Percentiles rank a stretch among this genome's conserved stretches.
phyloP scores from a whole-genome alignment of 106 monocot genomes.

The Gastrodia elata region DNA sequence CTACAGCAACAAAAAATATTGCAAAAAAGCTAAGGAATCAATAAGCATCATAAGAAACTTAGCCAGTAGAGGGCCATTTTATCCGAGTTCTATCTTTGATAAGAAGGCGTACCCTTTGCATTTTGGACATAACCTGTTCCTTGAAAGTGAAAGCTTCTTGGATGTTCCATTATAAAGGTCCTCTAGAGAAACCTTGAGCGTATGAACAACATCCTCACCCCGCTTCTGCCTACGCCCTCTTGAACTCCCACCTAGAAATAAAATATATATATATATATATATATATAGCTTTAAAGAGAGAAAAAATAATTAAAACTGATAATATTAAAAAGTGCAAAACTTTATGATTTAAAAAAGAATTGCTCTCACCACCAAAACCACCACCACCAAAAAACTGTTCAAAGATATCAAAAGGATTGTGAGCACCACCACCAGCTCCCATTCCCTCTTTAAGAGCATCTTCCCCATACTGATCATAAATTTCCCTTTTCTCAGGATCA shows the following conservation, averaged over 20 bases:
- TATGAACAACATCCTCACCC: conserved; percentile 44
- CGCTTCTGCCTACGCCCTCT: conserved; percentile 38
- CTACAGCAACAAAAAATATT: too few species aligned
- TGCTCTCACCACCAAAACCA: conserved; percentile 25
- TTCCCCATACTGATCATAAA: conserved; percentile 46
- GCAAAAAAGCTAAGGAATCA: background rate
- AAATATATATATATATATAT: too few species aligned
- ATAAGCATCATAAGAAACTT: background rate
- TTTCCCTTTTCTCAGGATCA: conserved; percentile 34
- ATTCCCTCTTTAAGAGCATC: conserved; percentile 37
- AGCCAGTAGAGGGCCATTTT: background rate
- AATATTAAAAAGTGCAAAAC: background rate
- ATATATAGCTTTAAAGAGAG: background rate
- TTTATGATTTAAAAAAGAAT: background rate
- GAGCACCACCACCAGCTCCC: conserved; percentile 24
- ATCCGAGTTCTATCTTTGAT: background rate
- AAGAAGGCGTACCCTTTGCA: conserved; percentile 45
- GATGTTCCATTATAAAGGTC: conserved; percentile 54
- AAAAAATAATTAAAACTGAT: background rate
- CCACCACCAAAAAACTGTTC: conserved; percentile 27
- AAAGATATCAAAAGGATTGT: conserved; percentile 39
- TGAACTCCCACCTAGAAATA: conserved; percentile 29
- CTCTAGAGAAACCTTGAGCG: conserved; percentile 44
- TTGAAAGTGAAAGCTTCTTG: conserved; percentile 40
- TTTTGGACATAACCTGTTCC: conserved; percentile 38